These are phyloP conservation scores for Bromus sterilis DNA, from an alignment of 176 grass and related monocot genomes.

Conservation along the genomic window DNA sequence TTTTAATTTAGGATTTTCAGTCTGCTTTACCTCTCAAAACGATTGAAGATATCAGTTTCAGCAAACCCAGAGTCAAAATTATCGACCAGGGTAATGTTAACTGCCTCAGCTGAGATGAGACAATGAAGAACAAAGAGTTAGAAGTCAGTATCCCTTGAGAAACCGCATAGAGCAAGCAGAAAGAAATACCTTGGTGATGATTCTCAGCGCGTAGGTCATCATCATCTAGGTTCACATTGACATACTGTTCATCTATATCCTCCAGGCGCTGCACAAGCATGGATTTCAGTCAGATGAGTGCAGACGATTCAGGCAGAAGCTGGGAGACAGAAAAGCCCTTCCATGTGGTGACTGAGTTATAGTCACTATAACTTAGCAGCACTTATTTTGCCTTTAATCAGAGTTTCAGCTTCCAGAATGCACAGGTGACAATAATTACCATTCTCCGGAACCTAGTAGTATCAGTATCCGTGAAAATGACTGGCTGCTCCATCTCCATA, in stretches of 20 bases:
- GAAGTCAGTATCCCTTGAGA: background rate
- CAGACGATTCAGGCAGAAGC: background rate
- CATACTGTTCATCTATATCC: constrained; percentile 75
- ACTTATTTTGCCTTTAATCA: background rate
- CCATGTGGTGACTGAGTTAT: background rate
- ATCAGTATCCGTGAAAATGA: constrained; percentile 37
- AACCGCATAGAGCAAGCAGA: background rate
- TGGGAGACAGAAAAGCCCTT: background rate
- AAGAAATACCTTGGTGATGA: constrained; percentile 71
- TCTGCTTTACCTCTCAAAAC: constrained; percentile 68
- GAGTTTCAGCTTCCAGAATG: background rate
- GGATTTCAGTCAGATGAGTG: background rate
- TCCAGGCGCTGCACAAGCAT: constrained; percentile 60
- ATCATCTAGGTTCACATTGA: constrained; percentile 63
- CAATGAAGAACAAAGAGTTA: constrained; percentile 2
- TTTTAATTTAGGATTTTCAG: background rate
- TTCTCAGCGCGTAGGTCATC: constrained; percentile 28
- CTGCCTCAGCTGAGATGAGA: constrained; percentile 44
- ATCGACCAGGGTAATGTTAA: constrained; percentile 70
- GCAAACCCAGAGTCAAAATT: constrained; percentile 40
- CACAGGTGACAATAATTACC: constrained; percentile 43
- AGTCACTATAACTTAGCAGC: background rate
- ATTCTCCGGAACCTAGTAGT: constrained; percentile 51
- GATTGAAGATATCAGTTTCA: constrained; percentile 56
- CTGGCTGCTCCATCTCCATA: constrained; percentile 56